Percentiles rank a stretch among this genome's conserved stretches.
Evolutionary conservation across 2,329 filamentous ascomycete species (phyloP).

Genomic region (Sporothrix schenckii): DNA sequence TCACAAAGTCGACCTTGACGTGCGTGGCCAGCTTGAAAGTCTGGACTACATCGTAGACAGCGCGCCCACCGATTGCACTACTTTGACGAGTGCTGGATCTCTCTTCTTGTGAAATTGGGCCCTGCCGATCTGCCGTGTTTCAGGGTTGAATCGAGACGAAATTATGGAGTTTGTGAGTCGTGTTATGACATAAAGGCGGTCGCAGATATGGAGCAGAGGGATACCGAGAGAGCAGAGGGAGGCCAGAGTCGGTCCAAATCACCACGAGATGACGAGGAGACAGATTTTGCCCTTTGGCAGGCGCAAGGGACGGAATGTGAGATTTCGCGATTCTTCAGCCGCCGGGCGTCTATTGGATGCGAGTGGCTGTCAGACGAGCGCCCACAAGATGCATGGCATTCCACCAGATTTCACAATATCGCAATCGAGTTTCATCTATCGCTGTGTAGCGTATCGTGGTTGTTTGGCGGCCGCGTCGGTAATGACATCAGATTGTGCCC

Average conservation of each 20-base stretch:
- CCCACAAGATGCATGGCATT: not conserved
- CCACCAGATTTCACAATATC: not conserved
- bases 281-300: not conserved
- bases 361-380: constrained; percentile 18
- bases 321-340: constrained; percentile 12
- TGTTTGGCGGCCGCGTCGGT: not conserved
- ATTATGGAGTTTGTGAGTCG: constrained; percentile 1
- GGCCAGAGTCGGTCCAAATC: constrained; percentile 3
- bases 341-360: not conserved
- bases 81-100: constrained; percentile 6
- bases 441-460: not conserved
- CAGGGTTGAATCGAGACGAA: constrained; percentile 23
- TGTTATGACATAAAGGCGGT: not conserved
- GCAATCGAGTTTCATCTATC: not conserved
- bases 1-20: not conserved
- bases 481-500: constrained; percentile 23
- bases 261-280: not conserved
- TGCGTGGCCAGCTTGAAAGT: not conserved
- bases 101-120: constrained; percentile 19
- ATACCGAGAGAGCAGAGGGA: not conserved
- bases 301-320: not conserved
- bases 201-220: not conserved
- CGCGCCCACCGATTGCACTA: constrained; percentile 19
- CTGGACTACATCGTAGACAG: not conserved
- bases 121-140: constrained; percentile 33